Base-by-base conservation (phyloP, 106 monocot genomes). In the Posidonia australis region DNA sequence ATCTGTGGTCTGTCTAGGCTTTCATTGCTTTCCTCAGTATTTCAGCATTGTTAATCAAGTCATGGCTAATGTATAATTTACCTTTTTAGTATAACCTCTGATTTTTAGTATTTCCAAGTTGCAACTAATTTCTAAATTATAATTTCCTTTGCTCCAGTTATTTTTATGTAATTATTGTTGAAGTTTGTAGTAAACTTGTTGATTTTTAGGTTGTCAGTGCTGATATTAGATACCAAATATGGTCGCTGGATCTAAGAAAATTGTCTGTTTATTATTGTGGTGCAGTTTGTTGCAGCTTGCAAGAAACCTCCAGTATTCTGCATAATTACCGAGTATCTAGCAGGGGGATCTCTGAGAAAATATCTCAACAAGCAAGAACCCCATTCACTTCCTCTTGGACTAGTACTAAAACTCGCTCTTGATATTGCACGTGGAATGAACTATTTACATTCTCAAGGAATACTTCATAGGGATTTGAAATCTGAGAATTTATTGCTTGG, bases 271-370 rank as follows among this genome's bases (percentile, higher is more conserved):
- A 11, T 22, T 24, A 9, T 11, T 54, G 21, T 24, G 10, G 23
- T 73, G 44, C 58, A 96, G 94, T 96, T 96, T 72, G 80, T 90
- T 60, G 94, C 90, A 49, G 89, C 94, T 11, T 96, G 90, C 72
- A 86, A 86, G 77, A 96, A 84, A 67, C 76, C 87, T 30, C 94
- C 94, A 24, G 87, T 96, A 25, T 96, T 87, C 75, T 90, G 89
- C 70, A 96, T 96, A 62, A 90, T 96, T 31, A 96, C 90, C 0
- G 94, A 96, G 58, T 96, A 90, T 76, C 76, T 90, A 77, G 67
- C 84, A 31, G 90, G 90, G 12, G 94, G 94, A 10, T 90, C 90
- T 14, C 71, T 96, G 16, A 84, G 84, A 24, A 90, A 78, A 72
- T 90, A 74, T 74, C 94, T 96, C 53, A 84, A 96, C 76, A 86